A percentile compares a stretch with the other conserved stretches of the same genome.
Conservation (phyloP, 116 monocot species). For the Phalaenopsis hybrid region DNA sequence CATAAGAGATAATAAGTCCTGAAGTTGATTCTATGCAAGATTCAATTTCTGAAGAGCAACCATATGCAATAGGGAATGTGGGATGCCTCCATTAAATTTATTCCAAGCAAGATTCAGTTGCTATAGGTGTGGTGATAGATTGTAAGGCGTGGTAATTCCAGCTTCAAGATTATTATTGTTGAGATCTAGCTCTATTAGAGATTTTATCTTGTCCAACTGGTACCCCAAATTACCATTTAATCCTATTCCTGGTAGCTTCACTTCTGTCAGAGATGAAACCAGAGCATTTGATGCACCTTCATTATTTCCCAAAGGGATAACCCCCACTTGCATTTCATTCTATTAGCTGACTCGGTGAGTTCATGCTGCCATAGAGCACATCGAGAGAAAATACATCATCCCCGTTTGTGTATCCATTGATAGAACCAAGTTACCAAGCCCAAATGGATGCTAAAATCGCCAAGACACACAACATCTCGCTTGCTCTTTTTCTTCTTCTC, state of each 20-base stretch:
- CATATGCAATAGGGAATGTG: conserved; percentile 78
- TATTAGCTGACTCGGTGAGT: conserved; percentile 55
- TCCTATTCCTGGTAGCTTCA: conserved; percentile 69
- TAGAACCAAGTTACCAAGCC: conserved; percentile 23
- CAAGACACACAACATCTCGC: conserved; percentile 17
- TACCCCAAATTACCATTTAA: conserved; percentile 74
- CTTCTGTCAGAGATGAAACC: conserved; percentile 53
- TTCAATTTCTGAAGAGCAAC: conserved; percentile 57
- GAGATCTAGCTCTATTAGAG: conserved; percentile 60
- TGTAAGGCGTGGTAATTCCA: conserved; percentile 57
- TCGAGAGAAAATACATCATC: conserved; percentile 60
- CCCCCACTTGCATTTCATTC: conserved; percentile 59
- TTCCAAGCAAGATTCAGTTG: conserved; percentile 71
- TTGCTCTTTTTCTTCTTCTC: not conserved
- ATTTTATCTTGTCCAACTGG: conserved; percentile 43
- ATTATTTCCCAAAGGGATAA: conserved; percentile 74
- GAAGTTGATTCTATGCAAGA: conserved; percentile 65
- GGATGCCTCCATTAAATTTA: conserved; percentile 52
- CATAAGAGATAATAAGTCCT: conserved; percentile 43
- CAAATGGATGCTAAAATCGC: conserved; percentile 42
- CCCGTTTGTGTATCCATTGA: conserved; percentile 38
- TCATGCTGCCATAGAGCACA: conserved; percentile 46
- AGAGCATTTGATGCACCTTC: conserved; percentile 70
- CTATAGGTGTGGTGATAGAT: conserved; percentile 66
- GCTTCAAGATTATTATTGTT: conserved; percentile 90